A percentile compares a stretch with the other conserved stretches of the same genome.
These are phyloP conservation scores for Clohesyomyces aquaticus DNA, from an alignment of 495 filamentous ascomycete genomes.

Conservation along the genomic window DNA sequence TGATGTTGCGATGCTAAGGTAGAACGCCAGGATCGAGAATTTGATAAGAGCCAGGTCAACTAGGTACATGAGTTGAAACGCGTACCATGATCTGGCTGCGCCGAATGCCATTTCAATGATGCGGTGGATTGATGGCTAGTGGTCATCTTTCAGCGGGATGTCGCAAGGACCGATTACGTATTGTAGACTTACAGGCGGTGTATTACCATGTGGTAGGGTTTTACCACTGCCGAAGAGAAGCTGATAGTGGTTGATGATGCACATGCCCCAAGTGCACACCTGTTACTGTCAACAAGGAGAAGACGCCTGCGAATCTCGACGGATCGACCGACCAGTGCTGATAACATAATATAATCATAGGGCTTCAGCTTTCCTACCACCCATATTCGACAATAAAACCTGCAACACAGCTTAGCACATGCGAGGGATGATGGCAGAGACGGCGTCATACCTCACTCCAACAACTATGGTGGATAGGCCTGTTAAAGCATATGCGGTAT, in stretches of 20 bases:
- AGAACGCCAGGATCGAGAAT: constrained; percentile 54
- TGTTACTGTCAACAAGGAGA: too few species aligned
- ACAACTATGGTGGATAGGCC: constrained; percentile 31
- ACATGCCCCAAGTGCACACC: constrained; percentile 36
- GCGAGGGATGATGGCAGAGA: not conserved
- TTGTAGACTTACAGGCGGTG: constrained; percentile 5
- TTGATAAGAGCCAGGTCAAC: constrained; percentile 49
- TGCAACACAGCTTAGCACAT: not conserved
- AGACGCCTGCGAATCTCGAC: too few species aligned
- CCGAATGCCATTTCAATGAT: constrained; percentile 1
- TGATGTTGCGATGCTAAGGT: constrained; percentile 47
- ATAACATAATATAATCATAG: constrained; percentile 33
- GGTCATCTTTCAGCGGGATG: not conserved
- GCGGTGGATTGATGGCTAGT: not conserved
- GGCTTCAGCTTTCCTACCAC: constrained; percentile 32
- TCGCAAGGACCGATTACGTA: not conserved
- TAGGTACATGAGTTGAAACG: constrained; percentile 50
- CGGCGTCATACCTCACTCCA: constrained; percentile 19
- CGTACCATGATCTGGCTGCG: constrained; percentile 27
- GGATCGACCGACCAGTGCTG: constrained; percentile 28
- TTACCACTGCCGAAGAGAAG: constrained; percentile 24
- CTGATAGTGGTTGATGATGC: constrained; percentile 36
- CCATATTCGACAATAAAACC: constrained; percentile 37
- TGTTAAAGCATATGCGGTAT: constrained; percentile 32
- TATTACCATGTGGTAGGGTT: not conserved